These are phyloP conservation scores for Strigomonas oncopelti DNA, from an alignment of 208 protist species.

Conservation along the genomic window DNA sequence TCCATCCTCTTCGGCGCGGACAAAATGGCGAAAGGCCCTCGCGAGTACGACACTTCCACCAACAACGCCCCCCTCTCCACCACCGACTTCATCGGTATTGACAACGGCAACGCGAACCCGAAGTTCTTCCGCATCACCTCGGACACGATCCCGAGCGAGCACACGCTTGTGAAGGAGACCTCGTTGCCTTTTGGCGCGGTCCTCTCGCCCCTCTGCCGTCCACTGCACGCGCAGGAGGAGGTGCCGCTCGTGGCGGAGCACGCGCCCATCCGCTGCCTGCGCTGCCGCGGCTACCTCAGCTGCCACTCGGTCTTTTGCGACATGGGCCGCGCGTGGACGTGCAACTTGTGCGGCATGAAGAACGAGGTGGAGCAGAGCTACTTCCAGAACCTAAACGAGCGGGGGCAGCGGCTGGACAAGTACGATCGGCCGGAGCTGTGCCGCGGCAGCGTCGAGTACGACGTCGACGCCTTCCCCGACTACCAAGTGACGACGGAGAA, in stretches of 20 bases:
- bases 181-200: conserved; percentile 78
- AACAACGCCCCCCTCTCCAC: conserved; percentile 64
- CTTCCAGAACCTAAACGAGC: conserved; percentile 85
- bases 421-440: conserved; percentile 60
- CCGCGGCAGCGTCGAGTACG: conserved; percentile 83
- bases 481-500: conserved; percentile 64
- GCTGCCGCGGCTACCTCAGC: conserved; percentile 92
- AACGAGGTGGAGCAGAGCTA: conserved; percentile 73
- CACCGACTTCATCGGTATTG: conserved; percentile 72
- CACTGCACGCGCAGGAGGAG: conserved; percentile 61
- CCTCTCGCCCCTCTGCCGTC: conserved; percentile 74
- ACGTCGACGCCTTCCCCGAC: conserved; percentile 75
- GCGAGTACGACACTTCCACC: conserved; percentile 42
- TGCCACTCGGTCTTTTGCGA: conserved; percentile 81
- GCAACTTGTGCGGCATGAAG: conserved; percentile 83
- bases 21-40: background rate
- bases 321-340: conserved; percentile 85
- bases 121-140: conserved; percentile 88
- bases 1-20: conserved; percentile 33
- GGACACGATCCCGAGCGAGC: conserved; percentile 46
- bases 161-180: conserved; percentile 67
- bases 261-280: conserved; percentile 88
- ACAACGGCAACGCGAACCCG: conserved; percentile 86
- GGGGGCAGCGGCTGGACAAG: conserved; percentile 57
- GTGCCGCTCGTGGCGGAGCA: conserved; percentile 61